phyloP scores from a whole-genome alignment of 2,329 filamentous ascomycete species.

The Aspergillus bombycis region DNA sequence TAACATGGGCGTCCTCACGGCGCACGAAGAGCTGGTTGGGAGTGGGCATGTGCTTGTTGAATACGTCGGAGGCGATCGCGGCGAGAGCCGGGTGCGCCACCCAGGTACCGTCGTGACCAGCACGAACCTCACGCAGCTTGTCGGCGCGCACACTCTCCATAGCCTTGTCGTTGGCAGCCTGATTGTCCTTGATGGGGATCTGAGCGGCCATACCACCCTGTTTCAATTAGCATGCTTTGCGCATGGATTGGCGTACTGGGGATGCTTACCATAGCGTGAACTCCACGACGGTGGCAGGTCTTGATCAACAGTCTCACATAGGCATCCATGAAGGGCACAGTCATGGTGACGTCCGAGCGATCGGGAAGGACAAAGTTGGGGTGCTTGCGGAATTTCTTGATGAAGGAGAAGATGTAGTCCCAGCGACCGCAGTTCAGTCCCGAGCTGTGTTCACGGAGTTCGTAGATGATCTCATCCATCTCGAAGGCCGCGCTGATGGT shows the following conservation, averaged over 20 bases:
- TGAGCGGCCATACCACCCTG: slow-evolving; percentile 92
- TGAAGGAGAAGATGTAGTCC: slow-evolving; percentile 99
- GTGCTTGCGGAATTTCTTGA: slow-evolving; percentile 99
- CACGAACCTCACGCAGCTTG: slow-evolving; percentile 93
- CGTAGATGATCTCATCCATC: slow-evolving; percentile 99
- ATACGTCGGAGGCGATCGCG: slow-evolving; percentile 83
- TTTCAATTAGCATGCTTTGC: background rate
- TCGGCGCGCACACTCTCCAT: slow-evolving; percentile 93
- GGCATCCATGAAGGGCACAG: slow-evolving; percentile 95
- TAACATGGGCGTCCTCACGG: slow-evolving; percentile 84
- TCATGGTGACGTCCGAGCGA: slow-evolving; percentile 92
- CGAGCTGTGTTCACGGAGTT: slow-evolving; percentile 93
- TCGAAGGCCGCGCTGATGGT: slow-evolving; percentile 97
- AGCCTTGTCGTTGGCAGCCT: slow-evolving; percentile 85
- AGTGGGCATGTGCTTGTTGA: slow-evolving; percentile 98
- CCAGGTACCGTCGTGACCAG: slow-evolving; percentile 96
- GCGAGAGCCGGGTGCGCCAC: slow-evolving; percentile 95
- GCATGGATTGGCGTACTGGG: background rate
- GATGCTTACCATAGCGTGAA: slow-evolving; percentile 81
- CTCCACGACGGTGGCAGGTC: slow-evolving; percentile 93
- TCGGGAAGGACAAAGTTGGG: slow-evolving; percentile 91
- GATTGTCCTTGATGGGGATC: slow-evolving; percentile 97
- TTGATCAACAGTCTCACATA: slow-evolving; percentile 98
- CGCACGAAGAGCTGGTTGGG: slow-evolving; percentile 94
- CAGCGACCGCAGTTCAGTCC: slow-evolving; percentile 98